Evolutionary conservation across 768 basidiomycete genomes (phyloP).

Genomic region (Hericium erinaceus): DNA sequence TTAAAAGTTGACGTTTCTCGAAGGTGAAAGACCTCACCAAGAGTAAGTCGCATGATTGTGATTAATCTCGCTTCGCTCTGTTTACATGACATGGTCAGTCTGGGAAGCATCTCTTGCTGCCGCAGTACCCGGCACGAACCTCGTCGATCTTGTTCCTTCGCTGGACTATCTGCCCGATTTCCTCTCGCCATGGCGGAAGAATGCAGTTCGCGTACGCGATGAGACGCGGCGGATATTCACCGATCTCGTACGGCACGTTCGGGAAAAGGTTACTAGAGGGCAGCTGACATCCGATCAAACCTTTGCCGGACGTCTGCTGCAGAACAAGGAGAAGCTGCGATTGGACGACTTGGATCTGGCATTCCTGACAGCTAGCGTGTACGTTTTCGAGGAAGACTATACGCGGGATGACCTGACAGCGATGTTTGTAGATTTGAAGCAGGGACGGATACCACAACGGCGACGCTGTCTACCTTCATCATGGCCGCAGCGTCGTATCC

Average conservation of each 20-base stretch:
- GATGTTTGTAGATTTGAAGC: not conserved
- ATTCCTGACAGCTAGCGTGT: not conserved
- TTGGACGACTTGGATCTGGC: not conserved
- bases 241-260: not conserved
- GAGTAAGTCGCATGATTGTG: no score
- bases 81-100: not conserved
- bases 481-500: not conserved
- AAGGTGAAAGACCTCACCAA: no score
- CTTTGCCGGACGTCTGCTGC: not conserved
- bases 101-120: not conserved
- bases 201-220: not conserved
- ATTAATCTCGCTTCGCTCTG: no score
- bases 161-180: not conserved
- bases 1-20: no score
- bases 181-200: not conserved
- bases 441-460: not conserved
- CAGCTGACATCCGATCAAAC: not conserved
- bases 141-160: not conserved
- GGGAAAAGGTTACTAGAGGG: not conserved
- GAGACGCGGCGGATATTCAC: not conserved
- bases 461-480: not conserved
- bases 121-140: not conserved
- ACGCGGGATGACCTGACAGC: not conserved
- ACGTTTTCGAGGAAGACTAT: not conserved
- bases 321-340: not conserved